Conservation (phyloP, 2,329 filamentous ascomycete genomes). For the Trichoderma polysporum region DNA sequence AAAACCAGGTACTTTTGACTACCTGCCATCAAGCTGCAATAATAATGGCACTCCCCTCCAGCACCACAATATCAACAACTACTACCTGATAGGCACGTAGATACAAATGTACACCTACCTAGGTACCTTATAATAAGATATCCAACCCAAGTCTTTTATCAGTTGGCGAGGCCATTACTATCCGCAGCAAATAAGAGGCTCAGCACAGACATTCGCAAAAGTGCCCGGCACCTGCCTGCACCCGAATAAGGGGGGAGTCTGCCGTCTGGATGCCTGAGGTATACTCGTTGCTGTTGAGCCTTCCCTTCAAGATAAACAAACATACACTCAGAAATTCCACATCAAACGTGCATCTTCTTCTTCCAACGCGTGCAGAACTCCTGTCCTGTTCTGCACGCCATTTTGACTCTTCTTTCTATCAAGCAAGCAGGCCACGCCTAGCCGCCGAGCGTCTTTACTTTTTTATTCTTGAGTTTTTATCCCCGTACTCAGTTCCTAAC, state of each 20-base stretch:
- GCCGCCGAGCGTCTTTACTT: neutral
- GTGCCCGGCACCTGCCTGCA: neutral
- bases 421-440: neutral
- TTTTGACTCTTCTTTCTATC: neutral
- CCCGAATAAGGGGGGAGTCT: neutral
- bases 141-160: neutral
- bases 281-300: neutral
- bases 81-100: neutral
- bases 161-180: neutral
- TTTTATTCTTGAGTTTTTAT: neutral
- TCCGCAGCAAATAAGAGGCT: neutral
- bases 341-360: neutral
- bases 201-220: neutral
- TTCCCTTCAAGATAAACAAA: neutral
- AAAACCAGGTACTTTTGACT: too few species aligned
- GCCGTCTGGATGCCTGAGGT: conserved; percentile 3
- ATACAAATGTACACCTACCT: neutral
- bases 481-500: neutral
- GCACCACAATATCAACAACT: neutral
- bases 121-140: neutral
- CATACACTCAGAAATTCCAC: neutral
- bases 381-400: neutral
- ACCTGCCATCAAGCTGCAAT: too few species aligned
- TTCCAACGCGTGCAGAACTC: neutral
- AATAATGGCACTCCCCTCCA: neutral